Conservation (phyloP, 495 filamentous ascomycete species). For the Cercophora scortea region DNA sequence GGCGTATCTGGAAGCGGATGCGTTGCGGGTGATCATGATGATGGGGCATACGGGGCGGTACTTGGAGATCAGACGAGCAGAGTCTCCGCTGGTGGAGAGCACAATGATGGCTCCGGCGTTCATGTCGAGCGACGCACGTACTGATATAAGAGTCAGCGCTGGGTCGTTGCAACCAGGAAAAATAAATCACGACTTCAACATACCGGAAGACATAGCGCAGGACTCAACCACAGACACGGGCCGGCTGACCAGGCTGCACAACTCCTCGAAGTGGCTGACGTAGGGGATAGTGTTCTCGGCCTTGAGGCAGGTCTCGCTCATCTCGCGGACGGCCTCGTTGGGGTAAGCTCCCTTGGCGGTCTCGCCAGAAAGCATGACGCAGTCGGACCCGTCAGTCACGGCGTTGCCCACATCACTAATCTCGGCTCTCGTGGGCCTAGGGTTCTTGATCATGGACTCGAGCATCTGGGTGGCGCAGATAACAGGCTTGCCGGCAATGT, state of each 20-base stretch:
- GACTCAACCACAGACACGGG: slow-evolving; percentile 84
- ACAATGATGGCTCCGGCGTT: slow-evolving; percentile 94
- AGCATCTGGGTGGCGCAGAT: slow-evolving; percentile 76
- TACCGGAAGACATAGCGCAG: slow-evolving; percentile 77
- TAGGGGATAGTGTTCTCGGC: slow-evolving; percentile 96
- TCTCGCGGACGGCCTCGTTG: slow-evolving; percentile 85
- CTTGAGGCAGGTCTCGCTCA: slow-evolving; percentile 93
- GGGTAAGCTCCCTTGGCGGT: slow-evolving; percentile 98
- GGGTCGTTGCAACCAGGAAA: too few species aligned
- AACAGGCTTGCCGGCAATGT: slow-evolving; percentile 96
- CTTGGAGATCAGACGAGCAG: slow-evolving; percentile 91
- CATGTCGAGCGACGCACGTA: slow-evolving; percentile 87
- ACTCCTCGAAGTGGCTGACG: slow-evolving; percentile 91
- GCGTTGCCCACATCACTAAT: slow-evolving; percentile 98
- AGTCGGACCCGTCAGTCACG: slow-evolving; percentile 94
- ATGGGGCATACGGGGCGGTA: slow-evolving; percentile 98
- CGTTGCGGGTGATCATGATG: slow-evolving; percentile 92
- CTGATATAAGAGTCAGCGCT: slow-evolving; percentile 17
- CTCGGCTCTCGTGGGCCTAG: slow-evolving; percentile 92
- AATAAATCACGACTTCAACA: too few species aligned
- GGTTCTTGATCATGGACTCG: slow-evolving; percentile 99
- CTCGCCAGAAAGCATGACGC: slow-evolving; percentile 98
- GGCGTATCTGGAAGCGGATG: slow-evolving; percentile 75
- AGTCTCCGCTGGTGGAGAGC: slow-evolving; percentile 82
- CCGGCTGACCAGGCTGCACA: slow-evolving; percentile 70